Base-by-base conservation (phyloP, 2,329 filamentous ascomycete genomes). In the Gnomoniopsis sp. region DNA sequence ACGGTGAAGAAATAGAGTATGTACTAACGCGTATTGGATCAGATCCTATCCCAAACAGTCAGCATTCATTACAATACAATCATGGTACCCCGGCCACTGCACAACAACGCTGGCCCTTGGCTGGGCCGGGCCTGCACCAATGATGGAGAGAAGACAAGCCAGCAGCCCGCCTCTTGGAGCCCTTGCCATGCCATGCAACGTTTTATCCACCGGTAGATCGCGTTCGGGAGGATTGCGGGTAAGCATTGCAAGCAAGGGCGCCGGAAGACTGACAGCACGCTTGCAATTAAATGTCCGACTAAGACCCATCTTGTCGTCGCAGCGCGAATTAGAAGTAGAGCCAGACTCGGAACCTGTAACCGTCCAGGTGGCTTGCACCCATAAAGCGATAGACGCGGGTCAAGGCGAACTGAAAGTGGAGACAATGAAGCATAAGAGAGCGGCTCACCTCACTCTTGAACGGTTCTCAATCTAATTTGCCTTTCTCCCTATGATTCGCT, bases 11-110 rank as follows among this genome's bases (percentile, higher is more conserved):
- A 46, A 53, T 7, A 14, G 12, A 53, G 55, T 46, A 44, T 51
- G 50, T 49, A 62, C 60, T 62, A 49, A 62, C 60, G 59, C 57
- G 60, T 56, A 59, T 54, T 36, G 57, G 44, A 34, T 38, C 44
- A 30, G 56, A 26, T 54, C 47, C 57, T 62, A 43, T 46, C 36
- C 34, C 41, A n/a, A 22, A 53, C 34, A 34, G 60, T 62, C 50
- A 62, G 60, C 60, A 33, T 62, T 52, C 23, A 61, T 61, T 44
- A 38, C 12, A 21, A 38, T 36, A 44, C 53, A 43, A 43, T 46
- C 48, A 15, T 36, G 47, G 47, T 30, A 30, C 53, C 49, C 52
- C 50, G 41, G 38, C 23, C 43, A 46, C 43, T 49, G 57, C 60
- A 30, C 33, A 26, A 54, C 26, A 58, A 43, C 49, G 22, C 49